Evolutionary conservation across 306 rosid species (phyloP).

Genomic region (Inga oerstediana): DNA sequence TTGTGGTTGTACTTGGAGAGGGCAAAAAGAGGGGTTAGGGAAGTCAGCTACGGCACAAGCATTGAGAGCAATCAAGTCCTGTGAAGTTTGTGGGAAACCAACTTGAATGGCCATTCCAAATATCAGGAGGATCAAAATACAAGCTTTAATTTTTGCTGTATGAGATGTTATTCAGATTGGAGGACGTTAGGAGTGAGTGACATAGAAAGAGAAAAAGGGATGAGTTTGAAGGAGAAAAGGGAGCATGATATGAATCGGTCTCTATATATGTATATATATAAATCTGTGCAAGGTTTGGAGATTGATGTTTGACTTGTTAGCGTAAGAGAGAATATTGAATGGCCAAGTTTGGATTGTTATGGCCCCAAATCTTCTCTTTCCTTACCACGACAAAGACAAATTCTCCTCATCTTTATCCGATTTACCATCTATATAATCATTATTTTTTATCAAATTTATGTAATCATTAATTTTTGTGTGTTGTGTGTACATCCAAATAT

Average conservation of each 20-base stretch:
- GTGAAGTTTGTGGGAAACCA: not conserved
- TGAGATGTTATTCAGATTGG: not conserved
- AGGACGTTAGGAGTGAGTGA: not conserved
- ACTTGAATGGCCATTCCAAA: conserved; percentile 60
- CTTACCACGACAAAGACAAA: too few species aligned
- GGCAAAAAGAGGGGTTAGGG: not conserved
- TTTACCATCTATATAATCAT: too few species aligned
- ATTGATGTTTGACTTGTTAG: too few species aligned
- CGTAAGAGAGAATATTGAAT: not conserved
- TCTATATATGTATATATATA: too few species aligned
- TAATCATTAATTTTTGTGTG: too few species aligned
- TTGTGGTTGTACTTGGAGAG: not conserved
- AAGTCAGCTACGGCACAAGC: not conserved
- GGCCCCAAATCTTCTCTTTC: not conserved
- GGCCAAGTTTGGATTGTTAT: too few species aligned
- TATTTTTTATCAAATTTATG: too few species aligned
- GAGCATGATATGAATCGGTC: not conserved
- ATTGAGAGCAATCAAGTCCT: not conserved
- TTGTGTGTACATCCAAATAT: too few species aligned
- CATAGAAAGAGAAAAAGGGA: not conserved
- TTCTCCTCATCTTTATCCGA: not conserved
- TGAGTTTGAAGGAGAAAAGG: not conserved
- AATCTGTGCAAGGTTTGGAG: too few species aligned
- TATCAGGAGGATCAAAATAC: not conserved
- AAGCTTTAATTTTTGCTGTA: not conserved